Conservation (phyloP, 495 filamentous ascomycete species). For the Trypethelium eluteriae region DNA sequence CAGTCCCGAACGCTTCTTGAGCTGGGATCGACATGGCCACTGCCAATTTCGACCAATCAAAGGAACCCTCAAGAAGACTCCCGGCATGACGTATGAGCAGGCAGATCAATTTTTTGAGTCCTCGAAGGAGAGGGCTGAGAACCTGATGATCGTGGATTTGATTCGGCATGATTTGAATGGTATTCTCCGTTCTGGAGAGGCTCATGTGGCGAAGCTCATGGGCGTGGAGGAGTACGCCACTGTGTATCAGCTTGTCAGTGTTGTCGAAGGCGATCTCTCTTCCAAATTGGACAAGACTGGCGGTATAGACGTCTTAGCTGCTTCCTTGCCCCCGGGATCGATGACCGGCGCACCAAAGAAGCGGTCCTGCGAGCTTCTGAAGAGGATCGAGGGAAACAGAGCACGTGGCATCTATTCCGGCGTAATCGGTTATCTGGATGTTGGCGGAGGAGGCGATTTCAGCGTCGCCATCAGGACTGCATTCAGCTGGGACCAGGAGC, state of each 20-base stretch:
- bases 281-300: constrained; percentile 24
- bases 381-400: constrained; percentile 53
- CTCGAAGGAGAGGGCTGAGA: constrained; percentile 88
- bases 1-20: constrained; percentile 89
- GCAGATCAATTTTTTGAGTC: constrained; percentile 63
- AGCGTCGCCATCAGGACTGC: constrained; percentile 77
- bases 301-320: constrained; percentile 69
- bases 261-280: constrained; percentile 65
- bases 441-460: constrained; percentile 77
- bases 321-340: constrained; percentile 73
- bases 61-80: constrained; percentile 75
- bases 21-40: constrained; percentile 51
- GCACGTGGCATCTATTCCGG: constrained; percentile 80
- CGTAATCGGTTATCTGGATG: constrained; percentile 80
- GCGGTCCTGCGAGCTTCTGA: constrained; percentile 74
- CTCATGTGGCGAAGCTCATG: constrained; percentile 62
- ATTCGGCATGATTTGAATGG: constrained; percentile 85
- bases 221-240: constrained; percentile 82
- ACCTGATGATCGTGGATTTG: constrained; percentile 96
- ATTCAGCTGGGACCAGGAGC: constrained; percentile 58
- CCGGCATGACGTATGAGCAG: constrained; percentile 53
- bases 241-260: constrained; percentile 83
- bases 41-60: constrained; percentile 83
- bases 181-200: constrained; percentile 61
- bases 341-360: constrained; percentile 97